phyloP scores from a whole-genome alignment of 2,329 filamentous ascomycete genomes.

The Lizonia empirigonia region DNA sequence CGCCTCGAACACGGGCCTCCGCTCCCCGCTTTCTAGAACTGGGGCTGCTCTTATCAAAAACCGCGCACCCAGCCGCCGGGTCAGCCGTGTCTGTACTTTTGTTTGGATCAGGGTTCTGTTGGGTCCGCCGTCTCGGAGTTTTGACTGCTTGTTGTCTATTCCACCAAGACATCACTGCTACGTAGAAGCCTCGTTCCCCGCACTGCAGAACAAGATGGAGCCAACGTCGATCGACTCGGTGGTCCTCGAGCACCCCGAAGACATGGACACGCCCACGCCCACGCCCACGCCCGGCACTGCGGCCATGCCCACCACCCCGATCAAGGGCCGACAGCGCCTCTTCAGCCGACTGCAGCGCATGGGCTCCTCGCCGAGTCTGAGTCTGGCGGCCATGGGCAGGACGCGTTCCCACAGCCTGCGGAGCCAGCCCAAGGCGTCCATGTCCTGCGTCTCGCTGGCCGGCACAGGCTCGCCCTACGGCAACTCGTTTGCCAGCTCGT shows the following conservation, averaged over 20 bases:
- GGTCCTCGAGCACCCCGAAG: slow-evolving; percentile 40
- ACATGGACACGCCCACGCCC: slow-evolving; percentile 20
- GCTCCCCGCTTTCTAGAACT: slow-evolving; percentile 31
- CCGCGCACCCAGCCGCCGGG: slow-evolving; percentile 34
- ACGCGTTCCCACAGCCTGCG: slow-evolving; percentile 71
- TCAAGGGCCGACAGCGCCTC: slow-evolving; percentile 70
- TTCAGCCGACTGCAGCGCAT: slow-evolving; percentile 79
- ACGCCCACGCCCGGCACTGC: slow-evolving; percentile 20
- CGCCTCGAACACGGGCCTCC: slow-evolving; percentile 11
- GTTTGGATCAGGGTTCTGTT: slow-evolving; percentile 4
- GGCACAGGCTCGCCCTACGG: slow-evolving; percentile 57
- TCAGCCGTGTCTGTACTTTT: slow-evolving; percentile 12
- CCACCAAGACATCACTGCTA: slow-evolving; percentile 2
- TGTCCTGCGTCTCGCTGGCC: slow-evolving; percentile 68
- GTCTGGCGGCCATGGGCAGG: slow-evolving; percentile 67
- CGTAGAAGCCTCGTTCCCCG: slow-evolving; percentile 20
- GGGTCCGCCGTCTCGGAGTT: background rate
- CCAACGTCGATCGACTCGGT: slow-evolving; percentile 47
- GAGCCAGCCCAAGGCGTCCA: slow-evolving; percentile 64
- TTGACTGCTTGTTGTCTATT: background rate
- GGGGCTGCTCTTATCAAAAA: slow-evolving; percentile 27
- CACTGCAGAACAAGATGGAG: slow-evolving; percentile 36
- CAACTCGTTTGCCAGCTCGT: slow-evolving; percentile 60
- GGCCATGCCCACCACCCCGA: slow-evolving; percentile 35
- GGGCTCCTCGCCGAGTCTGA: slow-evolving; percentile 78